Evolutionary conservation across 2,329 filamentous ascomycete species (phyloP).

Genomic region (Akanthomyces uredinophilus): DNA sequence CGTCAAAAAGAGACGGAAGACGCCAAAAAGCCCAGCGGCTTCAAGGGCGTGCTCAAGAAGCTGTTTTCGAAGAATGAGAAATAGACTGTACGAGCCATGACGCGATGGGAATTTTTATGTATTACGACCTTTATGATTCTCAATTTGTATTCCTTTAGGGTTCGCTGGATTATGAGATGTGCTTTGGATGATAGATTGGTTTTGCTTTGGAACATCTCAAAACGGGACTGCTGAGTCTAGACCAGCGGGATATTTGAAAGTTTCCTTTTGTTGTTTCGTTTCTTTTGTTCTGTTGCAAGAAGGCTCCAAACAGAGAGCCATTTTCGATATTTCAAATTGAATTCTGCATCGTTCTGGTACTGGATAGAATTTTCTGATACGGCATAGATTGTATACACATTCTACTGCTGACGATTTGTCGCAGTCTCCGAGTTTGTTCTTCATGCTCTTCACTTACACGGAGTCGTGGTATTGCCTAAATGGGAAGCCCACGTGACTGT

Average conservation of each 20-base stretch:
- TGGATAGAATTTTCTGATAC: neutral
- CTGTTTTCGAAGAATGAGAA: slow-evolving; percentile 23
- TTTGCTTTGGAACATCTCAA: neutral
- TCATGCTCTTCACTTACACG: neutral
- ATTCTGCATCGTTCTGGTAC: neutral
- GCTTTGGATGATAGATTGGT: slow-evolving; percentile 4
- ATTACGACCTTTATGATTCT: slow-evolving; percentile 17
- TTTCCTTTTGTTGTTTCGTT: neutral
- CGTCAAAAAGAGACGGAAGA: slow-evolving; percentile 28
- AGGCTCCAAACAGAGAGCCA: neutral
- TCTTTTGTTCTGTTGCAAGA: neutral
- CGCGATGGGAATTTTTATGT: slow-evolving; percentile 12
- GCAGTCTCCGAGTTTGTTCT: neutral
- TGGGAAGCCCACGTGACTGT: slow-evolving; percentile 8
- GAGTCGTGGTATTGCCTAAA: neutral
- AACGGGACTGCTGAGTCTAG: slow-evolving; percentile 2
- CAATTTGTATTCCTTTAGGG: slow-evolving; percentile 19
- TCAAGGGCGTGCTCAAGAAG: slow-evolving; percentile 29
- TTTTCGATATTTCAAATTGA: neutral
- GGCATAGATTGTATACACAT: neutral
- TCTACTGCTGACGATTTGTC: neutral
- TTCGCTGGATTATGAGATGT: neutral
- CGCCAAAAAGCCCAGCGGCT: slow-evolving; percentile 26
- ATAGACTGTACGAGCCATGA: slow-evolving; percentile 13
- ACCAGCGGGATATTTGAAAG: slow-evolving; percentile 17